Conservation (phyloP, 23 red algal species). For the Chondrus crispus region DNA sequence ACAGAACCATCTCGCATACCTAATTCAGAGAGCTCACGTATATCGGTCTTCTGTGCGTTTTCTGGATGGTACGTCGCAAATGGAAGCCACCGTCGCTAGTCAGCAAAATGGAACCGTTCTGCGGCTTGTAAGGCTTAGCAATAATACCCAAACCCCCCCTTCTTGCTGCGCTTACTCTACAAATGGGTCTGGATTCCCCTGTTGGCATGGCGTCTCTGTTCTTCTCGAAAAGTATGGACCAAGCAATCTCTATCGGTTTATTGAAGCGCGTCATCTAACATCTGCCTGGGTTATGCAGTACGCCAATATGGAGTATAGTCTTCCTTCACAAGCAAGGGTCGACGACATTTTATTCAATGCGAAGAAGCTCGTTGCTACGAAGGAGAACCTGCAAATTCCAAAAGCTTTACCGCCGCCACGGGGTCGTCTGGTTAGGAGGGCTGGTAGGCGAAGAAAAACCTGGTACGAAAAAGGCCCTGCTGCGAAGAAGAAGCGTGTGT, state of each 20-base stretch:
- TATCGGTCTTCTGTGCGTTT: background rate
- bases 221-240: background rate
- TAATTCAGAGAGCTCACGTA: background rate
- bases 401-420: slow-evolving; percentile 32
- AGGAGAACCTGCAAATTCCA: slow-evolving; percentile 2
- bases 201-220: background rate
- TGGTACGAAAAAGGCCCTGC: slow-evolving; percentile 24
- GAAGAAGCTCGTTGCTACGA: background rate
- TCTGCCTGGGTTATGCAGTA: background rate
- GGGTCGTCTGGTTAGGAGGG: slow-evolving; percentile 12
- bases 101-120: background rate
- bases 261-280: background rate
- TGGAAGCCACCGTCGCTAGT: background rate
- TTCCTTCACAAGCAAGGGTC: background rate
- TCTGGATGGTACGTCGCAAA: background rate
- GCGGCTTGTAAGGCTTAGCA: background rate
- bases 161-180: background rate
- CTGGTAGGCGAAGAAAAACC: background rate
- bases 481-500: background rate
- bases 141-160: background rate
- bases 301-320: background rate
- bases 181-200: background rate
- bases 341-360: background rate
- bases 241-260: background rate
- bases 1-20: background rate